Base-by-base conservation (phyloP, 495 filamentous ascomycete species). In the Penicillium atrosanguineum region DNA sequence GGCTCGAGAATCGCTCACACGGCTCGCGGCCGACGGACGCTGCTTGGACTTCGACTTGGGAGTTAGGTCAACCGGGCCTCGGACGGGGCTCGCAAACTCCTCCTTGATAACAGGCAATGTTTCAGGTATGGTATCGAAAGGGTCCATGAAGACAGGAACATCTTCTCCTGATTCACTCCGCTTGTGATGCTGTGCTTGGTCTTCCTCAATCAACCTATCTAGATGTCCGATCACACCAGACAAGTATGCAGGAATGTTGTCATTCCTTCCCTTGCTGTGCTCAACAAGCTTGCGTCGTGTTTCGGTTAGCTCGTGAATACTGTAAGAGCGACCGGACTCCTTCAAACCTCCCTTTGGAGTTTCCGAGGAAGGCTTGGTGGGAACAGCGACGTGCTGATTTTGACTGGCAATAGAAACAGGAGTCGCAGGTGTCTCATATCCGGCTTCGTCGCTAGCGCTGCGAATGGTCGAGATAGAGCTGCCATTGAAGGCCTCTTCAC, bases 401-500 rank as follows among this genome's bases (percentile, higher is more conserved):
- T 63, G 69, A 20, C 64, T 70, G 3, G 61, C 53, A 14, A 79
- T 66, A 9, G 78, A 79, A 1, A 79, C 63, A 1, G 78, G 75
- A 7, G 79, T 78, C 1, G 78, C 73, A 19, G 83, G 84, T 9
- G 83, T 85, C 50, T 65, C 80, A 66, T 61, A 53, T 16, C 76
- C 69, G n/a, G 56, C 62, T 28, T 62, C 74, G 26, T 72, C 76
- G 19, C 72, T 78, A 8, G 67, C 69, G 4, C 75, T 69, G 8
- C 75, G 70, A 11, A 62, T 71, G 3, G 77, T 82, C 1, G 79
- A 73, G 0, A 87, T 62, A 0, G 85, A 85, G 31, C 82, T 84
- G 21, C 84, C 81, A 57, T 89, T 90, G 70, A 96, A 97, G 1
- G 91, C 91, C 57, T 91, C 89, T 54, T 88, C 85, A 57, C 83